Conservation (phyloP, 2,329 filamentous ascomycete genomes). For the Botryotinia convoluta region DNA sequence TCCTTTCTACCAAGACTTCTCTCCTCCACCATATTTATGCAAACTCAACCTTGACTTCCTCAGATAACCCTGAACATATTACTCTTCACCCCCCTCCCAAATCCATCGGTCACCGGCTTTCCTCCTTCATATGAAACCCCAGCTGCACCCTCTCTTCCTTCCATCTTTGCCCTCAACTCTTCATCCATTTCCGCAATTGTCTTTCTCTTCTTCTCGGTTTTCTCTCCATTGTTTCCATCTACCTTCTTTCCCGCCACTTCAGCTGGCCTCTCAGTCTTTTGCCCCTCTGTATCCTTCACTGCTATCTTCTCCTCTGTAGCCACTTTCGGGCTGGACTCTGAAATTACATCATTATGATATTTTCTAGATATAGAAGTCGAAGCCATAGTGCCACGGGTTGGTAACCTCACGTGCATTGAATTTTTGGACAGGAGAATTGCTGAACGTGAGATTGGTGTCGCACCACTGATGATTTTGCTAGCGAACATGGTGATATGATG, state of each 20-base stretch:
- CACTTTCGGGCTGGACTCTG: no score
- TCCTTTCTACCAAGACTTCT: not conserved
- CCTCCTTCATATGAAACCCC: slow-evolving; percentile 76
- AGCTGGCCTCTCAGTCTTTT: not conserved
- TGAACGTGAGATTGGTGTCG: not conserved
- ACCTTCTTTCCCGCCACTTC: not conserved
- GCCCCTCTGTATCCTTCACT: not conserved
- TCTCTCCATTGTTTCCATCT: not conserved
- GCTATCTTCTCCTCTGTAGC: no score
- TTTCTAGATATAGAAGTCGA: not conserved
- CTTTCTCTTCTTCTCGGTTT: slow-evolving; percentile 42
- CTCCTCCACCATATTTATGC: not conserved
- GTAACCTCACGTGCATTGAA: not conserved
- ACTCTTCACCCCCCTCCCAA: slow-evolving; percentile 71
- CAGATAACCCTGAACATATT: slow-evolving; percentile 76
- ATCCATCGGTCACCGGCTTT: slow-evolving; percentile 62
- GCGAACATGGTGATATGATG: not conserved
- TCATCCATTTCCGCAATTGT: slow-evolving; percentile 63
- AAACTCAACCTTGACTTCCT: slow-evolving; percentile 8
- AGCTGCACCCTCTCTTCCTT: slow-evolving; percentile 68
- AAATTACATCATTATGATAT: not conserved
- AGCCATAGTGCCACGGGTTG: not conserved
- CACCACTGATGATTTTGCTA: not conserved
- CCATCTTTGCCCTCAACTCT: slow-evolving; percentile 63
- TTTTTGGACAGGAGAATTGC: not conserved